Conservation (phyloP, 768 basidiomycete genomes). For the Porpolomopsis calyptriformis region DNA sequence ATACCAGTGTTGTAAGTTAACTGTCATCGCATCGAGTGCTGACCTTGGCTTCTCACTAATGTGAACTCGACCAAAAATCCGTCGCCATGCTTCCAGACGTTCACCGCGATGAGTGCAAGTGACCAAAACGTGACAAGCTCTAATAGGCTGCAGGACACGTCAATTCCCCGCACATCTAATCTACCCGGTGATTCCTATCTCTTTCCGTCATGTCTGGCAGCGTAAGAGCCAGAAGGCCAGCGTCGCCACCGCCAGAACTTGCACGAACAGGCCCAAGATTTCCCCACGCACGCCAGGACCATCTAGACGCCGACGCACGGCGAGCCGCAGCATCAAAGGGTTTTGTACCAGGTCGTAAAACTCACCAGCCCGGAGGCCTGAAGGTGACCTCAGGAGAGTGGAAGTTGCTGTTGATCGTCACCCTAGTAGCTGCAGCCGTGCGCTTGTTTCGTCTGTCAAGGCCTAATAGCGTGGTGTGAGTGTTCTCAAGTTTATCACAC, state of each 20-base stretch:
- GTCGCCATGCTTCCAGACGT: background rate
- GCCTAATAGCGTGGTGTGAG: slow-evolving; percentile 89
- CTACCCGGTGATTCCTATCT: background rate
- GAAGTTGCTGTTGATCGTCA: slow-evolving; percentile 57
- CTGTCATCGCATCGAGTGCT: too few species aligned
- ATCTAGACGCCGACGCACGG: slow-evolving; percentile 65
- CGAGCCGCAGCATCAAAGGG: slow-evolving; percentile 62
- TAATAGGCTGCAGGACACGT: too few species aligned
- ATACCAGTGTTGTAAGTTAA: too few species aligned
- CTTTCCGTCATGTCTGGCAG: slow-evolving; percentile 30
- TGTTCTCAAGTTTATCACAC: slow-evolving; percentile 11
- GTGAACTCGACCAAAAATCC: background rate
- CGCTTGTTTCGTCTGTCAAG: slow-evolving; percentile 76
- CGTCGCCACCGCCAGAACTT: slow-evolving; percentile 51
- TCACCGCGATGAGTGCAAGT: too few species aligned
- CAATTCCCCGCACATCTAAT: background rate
- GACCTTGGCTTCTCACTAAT: background rate
- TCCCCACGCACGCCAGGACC: slow-evolving; percentile 53
- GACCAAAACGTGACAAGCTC: too few species aligned
- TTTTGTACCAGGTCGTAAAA: slow-evolving; percentile 39
- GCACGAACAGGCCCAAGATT: slow-evolving; percentile 38
- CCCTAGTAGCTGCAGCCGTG: slow-evolving; percentile 67
- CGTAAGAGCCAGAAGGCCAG: slow-evolving; percentile 58
- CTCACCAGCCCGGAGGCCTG: slow-evolving; percentile 47
- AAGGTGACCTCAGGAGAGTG: slow-evolving; percentile 62